A percentile compares a stretch with the other conserved stretches of the same genome.
These are phyloP conservation scores for Circinella minor DNA, from an alignment of 371 early-diverging fungal genomes.

Conservation along the genomic window DNA sequence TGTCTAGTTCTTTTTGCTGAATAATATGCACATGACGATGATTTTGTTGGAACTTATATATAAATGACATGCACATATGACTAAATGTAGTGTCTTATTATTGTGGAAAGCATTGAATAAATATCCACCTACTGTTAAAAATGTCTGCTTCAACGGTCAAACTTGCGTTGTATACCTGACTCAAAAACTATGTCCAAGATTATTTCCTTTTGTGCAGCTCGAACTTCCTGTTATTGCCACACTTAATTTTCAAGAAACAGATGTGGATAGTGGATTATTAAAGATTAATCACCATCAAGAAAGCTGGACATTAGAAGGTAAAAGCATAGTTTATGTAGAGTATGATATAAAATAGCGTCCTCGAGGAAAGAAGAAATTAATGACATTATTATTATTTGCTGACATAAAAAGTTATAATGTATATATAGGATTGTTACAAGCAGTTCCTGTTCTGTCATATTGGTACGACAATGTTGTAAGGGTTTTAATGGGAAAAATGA, in stretches of 20 bases:
- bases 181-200: constrained; percentile 24
- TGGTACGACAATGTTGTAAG: constrained; percentile 22
- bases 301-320: constrained; percentile 35
- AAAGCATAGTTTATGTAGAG: no score
- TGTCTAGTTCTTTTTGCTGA: no score
- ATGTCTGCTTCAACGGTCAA: constrained; percentile 26
- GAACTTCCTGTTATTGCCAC: constrained; percentile 26
- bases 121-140: constrained; percentile 21
- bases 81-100: constrained; percentile 16
- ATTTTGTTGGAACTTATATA: no score
- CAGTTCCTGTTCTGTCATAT: constrained; percentile 16
- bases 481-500: constrained; percentile 18
- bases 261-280: constrained; percentile 24
- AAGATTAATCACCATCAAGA: constrained; percentile 26
- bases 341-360: no score
- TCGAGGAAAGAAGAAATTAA: not conserved
- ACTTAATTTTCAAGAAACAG: constrained; percentile 26
- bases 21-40: no score
- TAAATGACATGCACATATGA: no score
- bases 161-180: constrained; percentile 28
- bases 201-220: constrained; percentile 26
- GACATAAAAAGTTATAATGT: not conserved
- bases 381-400: no score
- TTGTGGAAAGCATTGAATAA: constrained; percentile 30
- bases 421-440: constrained; percentile 14